phyloP scores from a whole-genome alignment of 2,329 filamentous ascomycete genomes.

The Trichoderma sp. region DNA sequence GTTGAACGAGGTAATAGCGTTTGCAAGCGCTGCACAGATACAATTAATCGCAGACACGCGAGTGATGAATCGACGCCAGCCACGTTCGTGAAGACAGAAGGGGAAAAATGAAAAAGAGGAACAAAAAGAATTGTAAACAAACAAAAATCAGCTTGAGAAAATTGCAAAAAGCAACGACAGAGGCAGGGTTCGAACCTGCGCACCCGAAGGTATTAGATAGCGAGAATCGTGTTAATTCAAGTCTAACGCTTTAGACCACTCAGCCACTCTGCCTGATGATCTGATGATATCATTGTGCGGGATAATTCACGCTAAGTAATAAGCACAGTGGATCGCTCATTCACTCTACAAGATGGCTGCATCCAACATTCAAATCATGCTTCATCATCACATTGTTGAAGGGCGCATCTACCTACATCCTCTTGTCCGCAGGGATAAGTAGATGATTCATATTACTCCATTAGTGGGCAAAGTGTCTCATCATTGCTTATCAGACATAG shows the following conservation, averaged over 20 bases:
- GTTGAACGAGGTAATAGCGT: too few species aligned
- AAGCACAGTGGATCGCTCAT: accelerated
- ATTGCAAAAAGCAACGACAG: conserved; percentile 11
- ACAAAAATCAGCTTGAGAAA: background rate
- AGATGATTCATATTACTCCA: background rate
- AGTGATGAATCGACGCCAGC: background rate
- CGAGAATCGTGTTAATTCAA: conserved; percentile 17
- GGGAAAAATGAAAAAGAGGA: background rate
- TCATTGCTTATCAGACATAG: background rate
- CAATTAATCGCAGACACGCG: background rate
- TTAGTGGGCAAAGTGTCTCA: background rate
- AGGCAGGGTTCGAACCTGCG: conserved; percentile 20
- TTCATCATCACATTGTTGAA: background rate
- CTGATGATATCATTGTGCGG: background rate
- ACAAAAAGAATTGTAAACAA: background rate
- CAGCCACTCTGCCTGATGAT: conserved; percentile 16
- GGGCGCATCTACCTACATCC: too few species aligned
- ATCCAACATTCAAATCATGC: background rate
- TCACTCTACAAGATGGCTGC: background rate
- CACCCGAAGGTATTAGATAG: conserved; percentile 20
- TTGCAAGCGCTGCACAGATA: background rate
- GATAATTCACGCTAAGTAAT: background rate
- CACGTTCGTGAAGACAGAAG: accelerated
- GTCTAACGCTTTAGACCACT: conserved; percentile 20
- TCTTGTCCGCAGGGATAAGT: background rate